Evolutionary conservation across 306 rosid species (phyloP).

Genomic region (Argentina anserina): DNA sequence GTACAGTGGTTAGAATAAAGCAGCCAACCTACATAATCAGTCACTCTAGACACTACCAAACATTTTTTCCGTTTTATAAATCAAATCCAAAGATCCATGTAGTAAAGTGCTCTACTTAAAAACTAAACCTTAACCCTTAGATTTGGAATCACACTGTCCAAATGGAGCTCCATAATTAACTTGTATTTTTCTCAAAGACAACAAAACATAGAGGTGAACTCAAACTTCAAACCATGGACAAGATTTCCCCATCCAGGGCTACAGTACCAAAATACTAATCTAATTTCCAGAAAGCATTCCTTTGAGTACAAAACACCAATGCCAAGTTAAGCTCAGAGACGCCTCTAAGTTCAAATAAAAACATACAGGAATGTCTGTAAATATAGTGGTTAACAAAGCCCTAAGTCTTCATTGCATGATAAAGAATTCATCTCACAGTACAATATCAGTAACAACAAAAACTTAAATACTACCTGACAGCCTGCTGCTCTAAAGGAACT

Average conservation of each 20-base stretch:
- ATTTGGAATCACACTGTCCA: neutral
- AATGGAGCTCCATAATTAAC: neutral
- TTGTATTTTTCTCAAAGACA: neutral
- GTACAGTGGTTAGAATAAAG: neutral
- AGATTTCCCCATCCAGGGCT: neutral
- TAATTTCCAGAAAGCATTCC: neutral
- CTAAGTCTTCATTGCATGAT: neutral
- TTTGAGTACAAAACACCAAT: neutral
- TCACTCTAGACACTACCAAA: neutral
- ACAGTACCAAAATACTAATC: neutral
- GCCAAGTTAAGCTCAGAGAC: neutral
- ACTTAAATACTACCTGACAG: constrained; percentile 93
- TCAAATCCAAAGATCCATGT: neutral
- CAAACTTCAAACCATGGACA: neutral
- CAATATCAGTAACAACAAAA: neutral
- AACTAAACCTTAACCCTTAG: neutral
- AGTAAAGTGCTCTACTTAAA: neutral
- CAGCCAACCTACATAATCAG: neutral
- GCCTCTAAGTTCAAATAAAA: neutral
- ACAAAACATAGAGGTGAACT: neutral
- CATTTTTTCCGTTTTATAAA: neutral
- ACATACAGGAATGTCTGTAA: neutral
- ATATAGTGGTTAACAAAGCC: neutral
- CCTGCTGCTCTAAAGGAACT: constrained; percentile 94
- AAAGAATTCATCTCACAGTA: neutral